phyloP scores from a whole-genome alignment of 305 asterid species.

The Nicotiana rustica region DNA sequence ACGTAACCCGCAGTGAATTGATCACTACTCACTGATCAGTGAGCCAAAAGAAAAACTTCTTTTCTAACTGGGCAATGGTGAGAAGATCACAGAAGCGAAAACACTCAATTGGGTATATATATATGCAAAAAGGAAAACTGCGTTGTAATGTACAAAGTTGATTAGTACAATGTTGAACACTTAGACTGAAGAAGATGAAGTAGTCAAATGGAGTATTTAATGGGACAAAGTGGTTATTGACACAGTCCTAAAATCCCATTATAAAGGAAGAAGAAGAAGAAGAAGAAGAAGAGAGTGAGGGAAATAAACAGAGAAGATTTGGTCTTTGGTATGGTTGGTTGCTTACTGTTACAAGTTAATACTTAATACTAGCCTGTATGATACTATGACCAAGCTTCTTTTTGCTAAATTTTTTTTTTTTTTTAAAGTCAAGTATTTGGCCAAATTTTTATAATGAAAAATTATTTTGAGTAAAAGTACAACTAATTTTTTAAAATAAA shows the following conservation, averaged over 20 bases:
- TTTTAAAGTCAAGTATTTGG: too few relatives aligned
- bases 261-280: neutral
- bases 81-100: neutral
- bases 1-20: neutral
- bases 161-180: constrained; percentile 11
- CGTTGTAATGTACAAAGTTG: too few relatives aligned
- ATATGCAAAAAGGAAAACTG: neutral
- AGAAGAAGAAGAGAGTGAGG: neutral
- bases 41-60: too few relatives aligned
- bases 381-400: too few relatives aligned
- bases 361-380: neutral
- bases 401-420: too few relatives aligned
- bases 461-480: too few relatives aligned
- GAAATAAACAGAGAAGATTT: neutral
- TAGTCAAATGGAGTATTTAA: neutral
- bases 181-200: neutral
- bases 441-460: too few relatives aligned
- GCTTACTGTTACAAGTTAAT: constrained; percentile 36
- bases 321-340: constrained; percentile 38
- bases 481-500: too few relatives aligned
- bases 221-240: neutral
- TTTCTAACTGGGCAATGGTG: neutral
- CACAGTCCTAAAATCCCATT: neutral
- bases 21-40: neutral
- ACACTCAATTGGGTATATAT: neutral